Base-by-base conservation (phyloP, 2,329 filamentous ascomycete genomes). In the Colletotrichum sojae region DNA sequence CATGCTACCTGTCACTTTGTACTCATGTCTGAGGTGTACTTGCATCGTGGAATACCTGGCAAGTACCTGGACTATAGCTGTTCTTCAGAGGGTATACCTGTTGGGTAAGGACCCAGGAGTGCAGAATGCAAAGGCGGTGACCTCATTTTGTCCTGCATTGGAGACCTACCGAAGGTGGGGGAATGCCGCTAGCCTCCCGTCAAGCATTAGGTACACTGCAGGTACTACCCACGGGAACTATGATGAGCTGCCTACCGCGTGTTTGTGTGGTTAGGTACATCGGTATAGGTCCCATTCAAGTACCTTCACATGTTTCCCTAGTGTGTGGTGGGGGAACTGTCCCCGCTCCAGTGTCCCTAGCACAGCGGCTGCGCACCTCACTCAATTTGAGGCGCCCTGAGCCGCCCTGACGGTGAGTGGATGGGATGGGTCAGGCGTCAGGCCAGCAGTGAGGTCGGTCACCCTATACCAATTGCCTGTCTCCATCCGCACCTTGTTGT, bases 111-210 rank as follows among this genome's bases (percentile, higher is more conserved):
- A 22, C 22, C 4, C 22, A 52, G 60, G 39, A 52, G 51, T 61
- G 45, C 49, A 49, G 55, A 66, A 56, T 67, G 51, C 49, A 49
- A 56, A 66, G 62, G 62, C 67, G 55, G 66, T 66, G 51, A 69
- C 66, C 67, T 61, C 62, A 69, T 69, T 69, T 51, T 36, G 63
- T 52, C 22, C 54, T 40, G 36, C n/a, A 22, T 56, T 51, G 55
- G 56, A 61, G 62, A 51, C 40, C 16, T 16, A 51, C 43, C n/a
- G 18, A 56, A 61, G 52, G 63, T 61, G 67, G 67, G 67, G 67
- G 51, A 67, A 69, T 39, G 56, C 67, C 66, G 66, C 65, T 64
- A 49, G 46, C 46, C 46, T 46, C 45, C 31, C 31, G 31, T 36
- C 31, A 12, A 36, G 31, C 31, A 36, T 36, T 10, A 36, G 31